phyloP scores from a whole-genome alignment of 495 filamentous ascomycete species.

The Tetracladium marchalianum region DNA sequence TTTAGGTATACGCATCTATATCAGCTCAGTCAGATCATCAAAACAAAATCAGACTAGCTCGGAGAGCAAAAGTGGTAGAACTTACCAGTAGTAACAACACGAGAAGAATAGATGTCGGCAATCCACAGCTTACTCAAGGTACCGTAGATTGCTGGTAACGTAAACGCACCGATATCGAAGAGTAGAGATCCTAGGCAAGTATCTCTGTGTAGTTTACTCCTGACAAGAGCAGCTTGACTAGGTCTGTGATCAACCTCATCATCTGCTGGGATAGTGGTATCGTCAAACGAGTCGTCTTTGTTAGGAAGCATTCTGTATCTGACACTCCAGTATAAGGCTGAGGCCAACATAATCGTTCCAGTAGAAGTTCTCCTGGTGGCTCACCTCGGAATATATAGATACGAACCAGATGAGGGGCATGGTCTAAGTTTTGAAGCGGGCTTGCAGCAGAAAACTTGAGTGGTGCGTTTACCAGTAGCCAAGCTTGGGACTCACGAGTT shows the following conservation, averaged over 20 bases:
- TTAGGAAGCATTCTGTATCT: slow-evolving; percentile 2
- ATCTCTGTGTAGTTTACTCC: no score
- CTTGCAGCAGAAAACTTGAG: no score
- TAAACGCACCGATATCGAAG: slow-evolving; percentile 55
- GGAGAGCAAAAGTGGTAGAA: slow-evolving; percentile 24
- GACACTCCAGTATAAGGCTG: neutral
- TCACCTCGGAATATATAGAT: no score
- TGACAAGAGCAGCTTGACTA: no score
- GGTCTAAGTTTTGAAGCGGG: no score
- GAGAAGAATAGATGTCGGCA: slow-evolving; percentile 52
- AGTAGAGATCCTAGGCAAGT: slow-evolving; percentile 45
- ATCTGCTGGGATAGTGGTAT: neutral
- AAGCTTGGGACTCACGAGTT: no score
- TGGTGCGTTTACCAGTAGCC: no score
- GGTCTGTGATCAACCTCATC: neutral
- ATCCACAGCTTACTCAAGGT: slow-evolving; percentile 71
- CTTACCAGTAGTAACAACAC: slow-evolving; percentile 49
- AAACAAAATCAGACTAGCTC: neutral
- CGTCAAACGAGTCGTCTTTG: neutral
- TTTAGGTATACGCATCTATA: slow-evolving; percentile 36
- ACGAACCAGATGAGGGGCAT: no score
- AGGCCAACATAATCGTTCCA: no score
- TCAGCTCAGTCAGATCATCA: neutral
- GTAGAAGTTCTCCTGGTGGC: no score
- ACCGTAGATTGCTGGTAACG: slow-evolving; percentile 57